A percentile compares a stretch with the other conserved stretches of the same genome.
Evolutionary conservation across 805 yeast genomes (phyloP).

Genomic region (Candida easanensis): DNA sequence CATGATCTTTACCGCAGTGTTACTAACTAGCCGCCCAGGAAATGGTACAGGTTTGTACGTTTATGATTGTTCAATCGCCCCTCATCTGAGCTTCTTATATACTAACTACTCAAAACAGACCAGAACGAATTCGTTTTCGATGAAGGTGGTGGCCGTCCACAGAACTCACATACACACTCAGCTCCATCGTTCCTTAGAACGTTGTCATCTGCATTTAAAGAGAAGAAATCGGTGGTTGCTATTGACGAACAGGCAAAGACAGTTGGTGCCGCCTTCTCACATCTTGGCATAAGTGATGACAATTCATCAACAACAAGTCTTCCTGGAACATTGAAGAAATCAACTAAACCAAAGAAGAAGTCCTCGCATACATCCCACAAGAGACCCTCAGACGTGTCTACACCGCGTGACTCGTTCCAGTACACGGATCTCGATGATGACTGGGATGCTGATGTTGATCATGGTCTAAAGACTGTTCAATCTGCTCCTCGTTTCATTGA

Average conservation of each 20-base stretch:
- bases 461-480: constrained; percentile 24
- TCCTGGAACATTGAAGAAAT: constrained; percentile 16
- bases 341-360: constrained; percentile 13
- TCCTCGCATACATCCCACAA: constrained; percentile 10
- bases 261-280: constrained; percentile 56
- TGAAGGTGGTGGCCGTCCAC: constrained; percentile 67
- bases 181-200: constrained; percentile 31
- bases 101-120: constrained; percentile 17
- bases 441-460: constrained; percentile 81
- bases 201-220: constrained; percentile 27
- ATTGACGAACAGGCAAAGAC: constrained; percentile 36
- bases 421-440: constrained; percentile 83
- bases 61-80: neutral
- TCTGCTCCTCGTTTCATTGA: constrained; percentile 32
- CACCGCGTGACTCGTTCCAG: constrained; percentile 31
- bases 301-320: constrained; percentile 8
- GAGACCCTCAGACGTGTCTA: constrained; percentile 14
- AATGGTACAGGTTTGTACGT: constrained; percentile 37
- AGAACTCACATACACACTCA: constrained; percentile 44
- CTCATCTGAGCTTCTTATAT: neutral
- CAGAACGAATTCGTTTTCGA: constrained; percentile 62
- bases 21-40: constrained; percentile 27
- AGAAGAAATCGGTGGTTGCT: constrained; percentile 28
- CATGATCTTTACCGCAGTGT: neutral
- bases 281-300: constrained; percentile 39